Base-by-base conservation (phyloP, 805 yeast species). In the Kuraishia hungarica region DNA sequence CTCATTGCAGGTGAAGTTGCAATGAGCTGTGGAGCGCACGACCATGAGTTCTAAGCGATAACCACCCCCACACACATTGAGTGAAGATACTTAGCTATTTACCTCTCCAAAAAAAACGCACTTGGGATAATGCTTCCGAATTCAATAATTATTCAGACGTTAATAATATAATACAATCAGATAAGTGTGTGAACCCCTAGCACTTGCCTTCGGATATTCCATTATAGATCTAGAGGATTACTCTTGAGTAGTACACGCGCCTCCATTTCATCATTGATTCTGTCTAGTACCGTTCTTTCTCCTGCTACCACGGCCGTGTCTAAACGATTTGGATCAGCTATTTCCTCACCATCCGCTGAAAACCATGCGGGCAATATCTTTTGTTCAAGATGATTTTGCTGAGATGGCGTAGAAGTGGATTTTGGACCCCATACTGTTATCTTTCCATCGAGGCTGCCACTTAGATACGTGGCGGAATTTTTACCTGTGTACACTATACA, bases 361-460 rank as follows among this genome's bases (percentile, higher is more conserved):
- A 60, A 62, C 43, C 43, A 35, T 13, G 43, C 17, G 11, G 43
- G 43, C 43, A 35, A 35, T 17, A 17, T 10, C 43, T 35, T 35
- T 35, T 35, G 43, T 13, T 35, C 17, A 13, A 13, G 43, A 15
- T 4, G 8, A 13, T 13, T 13, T 17, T 15, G 43, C 11, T 35
- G 43, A 35, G 8, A 35, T 10, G 17, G 5, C 17, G 5, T 17
- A 35, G 8, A 13, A 35, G 43, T 13, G n/a, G 43, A 13, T 39
- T 64, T 64, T 6, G 80, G 74, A 0, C 78, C 76, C 90, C 91
- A 87, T 0, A 71, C 68, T 0, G 79, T 62, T 1, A 87, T 82
- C 28, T 79, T 79, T 1, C 94, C 94, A 59, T 86, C 89, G 56
- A 78, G 75, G 1, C 86, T 79, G 1, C 91, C 92, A 26, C 86